Conservation (phyloP, 2,329 filamentous ascomycete genomes). For the Aspergillus sp. region DNA sequence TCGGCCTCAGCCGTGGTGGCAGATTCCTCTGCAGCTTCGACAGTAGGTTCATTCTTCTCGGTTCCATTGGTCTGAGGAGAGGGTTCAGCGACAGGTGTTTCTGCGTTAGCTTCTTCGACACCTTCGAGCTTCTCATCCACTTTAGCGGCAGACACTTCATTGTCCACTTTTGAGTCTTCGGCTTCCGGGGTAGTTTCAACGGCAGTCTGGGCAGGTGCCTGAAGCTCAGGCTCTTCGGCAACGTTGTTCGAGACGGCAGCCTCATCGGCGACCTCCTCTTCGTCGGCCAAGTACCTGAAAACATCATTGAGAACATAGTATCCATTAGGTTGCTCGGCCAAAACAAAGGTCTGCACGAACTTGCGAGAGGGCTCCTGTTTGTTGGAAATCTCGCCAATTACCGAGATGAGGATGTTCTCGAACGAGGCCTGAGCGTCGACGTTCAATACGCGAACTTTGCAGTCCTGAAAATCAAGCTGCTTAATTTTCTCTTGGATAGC, state of each 20-base stretch:
- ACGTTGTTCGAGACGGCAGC: slow-evolving; percentile 48
- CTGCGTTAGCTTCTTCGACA: slow-evolving; percentile 46
- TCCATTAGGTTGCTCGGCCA: slow-evolving; percentile 91
- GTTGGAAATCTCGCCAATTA: slow-evolving; percentile 97
- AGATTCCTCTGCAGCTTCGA: slow-evolving; percentile 30
- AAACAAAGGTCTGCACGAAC: slow-evolving; percentile 96
- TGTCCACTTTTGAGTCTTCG: slow-evolving; percentile 33
- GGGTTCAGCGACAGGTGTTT: slow-evolving; percentile 29
- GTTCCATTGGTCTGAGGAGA: slow-evolving; percentile 38
- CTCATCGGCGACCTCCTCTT: slow-evolving; percentile 52
- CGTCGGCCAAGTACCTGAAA: slow-evolving; percentile 88
- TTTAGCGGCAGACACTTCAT: slow-evolving; percentile 49
- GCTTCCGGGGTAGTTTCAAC: slow-evolving; percentile 18
- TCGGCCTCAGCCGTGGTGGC: slow-evolving; percentile 28
- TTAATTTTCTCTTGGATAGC: slow-evolving; percentile 94
- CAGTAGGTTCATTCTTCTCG: slow-evolving; percentile 21
- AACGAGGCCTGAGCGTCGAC: slow-evolving; percentile 93
- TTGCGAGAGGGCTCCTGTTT: slow-evolving; percentile 88
- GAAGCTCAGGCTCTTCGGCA: slow-evolving; percentile 36
- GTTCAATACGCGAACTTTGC: slow-evolving; percentile 97
- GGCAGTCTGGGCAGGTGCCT: slow-evolving; percentile 26
- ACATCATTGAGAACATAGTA: slow-evolving; percentile 99
- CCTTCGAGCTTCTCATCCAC: slow-evolving; percentile 76
- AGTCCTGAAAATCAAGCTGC: slow-evolving; percentile 89
- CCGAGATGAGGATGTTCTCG: slow-evolving; percentile 93